Evolutionary conservation across 352 stramenopile genomes (phyloP), one percentile per base, ranked within the genome.

Genomic region (Thalassiosira hispida): DNA sequence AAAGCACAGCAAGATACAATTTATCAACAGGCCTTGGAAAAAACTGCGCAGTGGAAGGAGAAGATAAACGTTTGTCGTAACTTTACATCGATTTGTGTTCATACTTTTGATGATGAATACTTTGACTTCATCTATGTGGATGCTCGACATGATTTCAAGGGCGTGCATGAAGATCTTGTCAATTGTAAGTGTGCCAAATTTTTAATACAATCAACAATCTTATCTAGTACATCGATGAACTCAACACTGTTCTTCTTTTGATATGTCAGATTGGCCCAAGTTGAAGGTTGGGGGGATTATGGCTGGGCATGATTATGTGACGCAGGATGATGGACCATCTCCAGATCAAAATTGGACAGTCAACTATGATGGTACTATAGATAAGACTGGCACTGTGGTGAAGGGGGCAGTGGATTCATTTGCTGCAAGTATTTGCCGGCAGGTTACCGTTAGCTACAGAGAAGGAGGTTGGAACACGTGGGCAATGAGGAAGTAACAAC

Each of bases 121-220:
- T 62, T 88, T 35, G 80, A 91, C 35, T 91, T 87, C 61, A 67
- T 91, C 12, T 91, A 91, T 71, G 52, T 91, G 14, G 85, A 91
- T 80, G 85, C 83, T 0, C 42, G 75, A 16, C 85, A 91, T 72
- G 81, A 89, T 47, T 91, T 81, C 49, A 70, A 55, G 42, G 73
- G 78, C 40, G 72, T 66, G 1, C 42, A 20, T 16, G 59, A 79
- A 27, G 85, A 91, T 64, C 33, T 91, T 46, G 33, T 61, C 18
- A 14, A 7, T 14, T 91, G 35, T n/a, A n/a, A n/a, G n/a, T n/a
- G n/a, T n/a, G n/a, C n/a, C n/a, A n/a, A n/a, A n/a, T n/a, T n/a
- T n/a, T n/a, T n/a, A n/a, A n/a, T n/a, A n/a, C n/a, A n/a, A n/a
- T n/a, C n/a, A n/a, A n/a, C n/a, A n/a, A n/a, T n/a, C n/a, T n/a